Conservation (phyloP, 2,329 filamentous ascomycete species). For the Penicillium sp. region DNA sequence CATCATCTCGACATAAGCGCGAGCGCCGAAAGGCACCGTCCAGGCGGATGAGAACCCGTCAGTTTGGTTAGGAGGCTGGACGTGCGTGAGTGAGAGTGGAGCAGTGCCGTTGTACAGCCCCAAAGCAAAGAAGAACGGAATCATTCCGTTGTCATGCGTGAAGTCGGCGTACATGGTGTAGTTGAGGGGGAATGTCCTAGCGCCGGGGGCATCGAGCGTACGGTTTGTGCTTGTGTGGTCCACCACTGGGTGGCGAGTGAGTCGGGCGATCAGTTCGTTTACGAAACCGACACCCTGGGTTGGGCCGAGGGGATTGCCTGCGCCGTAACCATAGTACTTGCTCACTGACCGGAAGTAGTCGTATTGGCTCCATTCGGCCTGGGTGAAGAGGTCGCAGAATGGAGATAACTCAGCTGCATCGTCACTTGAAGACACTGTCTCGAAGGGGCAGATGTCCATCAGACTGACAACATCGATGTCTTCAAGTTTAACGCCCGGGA, state of each 20-base stretch:
- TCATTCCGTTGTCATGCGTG: conserved; percentile 87
- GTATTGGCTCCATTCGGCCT: conserved; percentile 71
- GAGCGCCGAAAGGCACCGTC: conserved; percentile 76
- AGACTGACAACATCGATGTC: conserved; percentile 63
- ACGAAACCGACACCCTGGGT: conserved; percentile 84
- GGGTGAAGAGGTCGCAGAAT: conserved; percentile 74
- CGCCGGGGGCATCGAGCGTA: conserved; percentile 64
- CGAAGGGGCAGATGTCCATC: conserved; percentile 88
- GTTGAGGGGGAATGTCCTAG: conserved; percentile 70
- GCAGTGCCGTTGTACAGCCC: conserved; percentile 70
- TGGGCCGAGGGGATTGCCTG: conserved; percentile 73
- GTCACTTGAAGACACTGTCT: conserved; percentile 63
- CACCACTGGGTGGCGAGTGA: conserved; percentile 65
- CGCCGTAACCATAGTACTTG: conserved; percentile 81
- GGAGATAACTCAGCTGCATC: conserved; percentile 56
- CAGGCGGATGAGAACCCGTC: conserved; percentile 72
- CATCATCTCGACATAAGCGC: conserved; percentile 88
- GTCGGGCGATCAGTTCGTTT: conserved; percentile 80
- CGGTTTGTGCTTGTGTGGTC: conserved; percentile 74
- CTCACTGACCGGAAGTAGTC: conserved; percentile 76
- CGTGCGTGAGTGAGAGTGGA: conserved; percentile 51
- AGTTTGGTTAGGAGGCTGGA: conserved; percentile 51
- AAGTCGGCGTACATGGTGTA: conserved; percentile 78
- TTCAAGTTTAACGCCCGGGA: conserved; percentile 66
- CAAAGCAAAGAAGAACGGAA: conserved; percentile 69